Conservation (phyloP, 805 yeast genomes). For the Suhomyces tanzawaensis region DNA sequence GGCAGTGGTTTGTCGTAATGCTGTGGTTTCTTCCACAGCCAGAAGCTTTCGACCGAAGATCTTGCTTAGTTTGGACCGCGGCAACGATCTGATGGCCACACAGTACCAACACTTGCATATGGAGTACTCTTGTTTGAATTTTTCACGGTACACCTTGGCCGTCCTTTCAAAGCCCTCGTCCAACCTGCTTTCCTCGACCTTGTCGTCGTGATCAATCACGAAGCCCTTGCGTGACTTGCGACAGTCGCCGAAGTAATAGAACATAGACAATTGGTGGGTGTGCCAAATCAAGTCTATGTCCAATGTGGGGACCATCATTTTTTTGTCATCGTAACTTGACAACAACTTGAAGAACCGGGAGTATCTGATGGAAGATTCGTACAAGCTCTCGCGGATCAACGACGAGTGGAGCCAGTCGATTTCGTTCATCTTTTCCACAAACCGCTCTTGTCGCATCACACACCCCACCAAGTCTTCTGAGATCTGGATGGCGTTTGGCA, state of each 20-base stretch:
- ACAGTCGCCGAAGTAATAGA: slow-evolving; percentile 15
- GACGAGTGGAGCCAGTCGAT: slow-evolving; percentile 19
- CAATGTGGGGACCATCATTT: slow-evolving; percentile 21
- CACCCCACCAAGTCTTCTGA: slow-evolving; percentile 26
- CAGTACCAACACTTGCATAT: slow-evolving; percentile 22
- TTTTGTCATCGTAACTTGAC: neutral
- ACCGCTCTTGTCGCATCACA: slow-evolving; percentile 22
- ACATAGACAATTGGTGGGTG: slow-evolving; percentile 22
- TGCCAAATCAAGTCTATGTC: slow-evolving; percentile 30
- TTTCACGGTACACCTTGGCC: slow-evolving; percentile 12
- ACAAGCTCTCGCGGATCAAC: slow-evolving; percentile 10
- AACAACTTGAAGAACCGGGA: slow-evolving; percentile 14
- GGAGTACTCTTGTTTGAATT: slow-evolving; percentile 14
- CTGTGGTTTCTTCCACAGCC: neutral
- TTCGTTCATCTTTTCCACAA: slow-evolving; percentile 19
- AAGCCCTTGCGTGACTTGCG: neutral
- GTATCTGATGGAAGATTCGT: slow-evolving; percentile 18
- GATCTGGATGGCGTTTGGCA: slow-evolving; percentile 5
- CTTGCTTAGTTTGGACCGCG: slow-evolving; percentile 6
- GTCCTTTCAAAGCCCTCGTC: slow-evolving; percentile 17
- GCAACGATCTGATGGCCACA: slow-evolving; percentile 5
- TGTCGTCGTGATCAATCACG: slow-evolving; percentile 25
- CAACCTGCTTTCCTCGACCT: slow-evolving; percentile 19
- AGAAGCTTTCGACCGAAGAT: slow-evolving; percentile 5
- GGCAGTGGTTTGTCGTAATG: neutral